Base-by-base conservation (phyloP, 2,329 filamentous ascomycete genomes). In the Pezicula radicicola region DNA sequence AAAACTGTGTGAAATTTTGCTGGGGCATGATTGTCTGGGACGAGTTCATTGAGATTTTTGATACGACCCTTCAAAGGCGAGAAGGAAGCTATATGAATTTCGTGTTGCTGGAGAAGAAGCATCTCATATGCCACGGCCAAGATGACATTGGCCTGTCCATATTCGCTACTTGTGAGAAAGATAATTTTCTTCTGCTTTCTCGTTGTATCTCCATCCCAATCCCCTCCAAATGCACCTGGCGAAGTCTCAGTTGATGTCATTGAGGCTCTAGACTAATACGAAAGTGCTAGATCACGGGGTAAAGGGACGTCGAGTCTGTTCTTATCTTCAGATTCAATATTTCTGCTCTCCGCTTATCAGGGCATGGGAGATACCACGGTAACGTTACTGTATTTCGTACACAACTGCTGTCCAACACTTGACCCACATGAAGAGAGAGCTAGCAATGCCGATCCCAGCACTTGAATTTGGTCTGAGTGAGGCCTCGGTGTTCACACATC, bases 31-130 rank as follows among this genome's bases (percentile, higher is more conserved):
- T 59, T 48, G 10, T 50, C 28, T 6, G 53, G 47, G 18, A 55
- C 36, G n/a, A 54, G 35, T n/a, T 55, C 46, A 39, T 59, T 62
- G 25, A 64, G 55, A 8, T 57, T 56, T 0, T 53, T 33, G 5
- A 73, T 62, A 1, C 67, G 66, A 4, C 58, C 40, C 16, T 69
- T 63, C 1, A 77, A 61, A 3, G 63, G 61, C 1, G 59, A 51
- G 53, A 74, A 77, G 0, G 75, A 75, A 3, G 69, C 74, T 25
- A 78, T 66, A 51, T 78, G 75, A 6, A 78, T 60, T 33, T 73
- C 66, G 27, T 72, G 65, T 13, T 70, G 52, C 2, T 66, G 65
- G 6, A 67, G 61, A 4, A 63, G 58, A 1, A 73, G 55, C 1
- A 77, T 63, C 27, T 73, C 73, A 35, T 72, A 66, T 4, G 65